Base-by-base conservation (phyloP, 306 rosid genomes). In the Vigna angularis region DNA sequence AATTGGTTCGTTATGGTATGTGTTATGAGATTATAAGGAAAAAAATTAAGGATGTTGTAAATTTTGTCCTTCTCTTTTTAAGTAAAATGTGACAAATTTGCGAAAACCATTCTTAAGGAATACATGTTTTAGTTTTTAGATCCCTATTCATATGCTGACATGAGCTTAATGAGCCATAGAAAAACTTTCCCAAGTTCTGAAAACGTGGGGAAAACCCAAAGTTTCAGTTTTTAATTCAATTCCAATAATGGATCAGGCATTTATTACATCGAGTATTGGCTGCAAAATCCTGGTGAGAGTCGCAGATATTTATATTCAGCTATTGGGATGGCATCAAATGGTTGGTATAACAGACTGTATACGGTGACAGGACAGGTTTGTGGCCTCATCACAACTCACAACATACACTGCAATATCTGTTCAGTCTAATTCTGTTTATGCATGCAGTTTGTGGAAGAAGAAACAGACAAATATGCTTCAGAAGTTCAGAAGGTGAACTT, bases 361-460 rank as follows among this genome's bases (percentile, higher is more conserved):
- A 94, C 97, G 4, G 90, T 92, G 28, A 92, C 98, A 5, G 98
- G 98, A 80, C 98, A 92, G 97, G 98, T 94, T 69, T 53, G 72
- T 70, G 59, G 24, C 47, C 76, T 57, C 44, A 63, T 49, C 16
- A 5, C 58, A 67, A 9, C 17, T 61, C 16, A 16, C 67, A 53
- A 13, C 18, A 66, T 66, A 80, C 56, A 45, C 22, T 44, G n/a
- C 7, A n/a, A 4, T 24, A 24, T 61, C 26, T 40, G 1, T 34
- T 53, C 10, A 59, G 17, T 57, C n/a, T 74, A 66, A 42, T 62
- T 53, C 63, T 77, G 9, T 47, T 36, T 62, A 57, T 77, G 10
- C 17, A 6, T 88, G 88, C 83, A 94, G 98, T 88, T 79, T 83
- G 75, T 76, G 30, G 98, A 94, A 62, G 97, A 87, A 52, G 94